Percentiles rank a stretch among this genome's conserved stretches.
Evolutionary conservation across 306 rosid species (phyloP).

Genomic region (Arachis stenosperma): DNA sequence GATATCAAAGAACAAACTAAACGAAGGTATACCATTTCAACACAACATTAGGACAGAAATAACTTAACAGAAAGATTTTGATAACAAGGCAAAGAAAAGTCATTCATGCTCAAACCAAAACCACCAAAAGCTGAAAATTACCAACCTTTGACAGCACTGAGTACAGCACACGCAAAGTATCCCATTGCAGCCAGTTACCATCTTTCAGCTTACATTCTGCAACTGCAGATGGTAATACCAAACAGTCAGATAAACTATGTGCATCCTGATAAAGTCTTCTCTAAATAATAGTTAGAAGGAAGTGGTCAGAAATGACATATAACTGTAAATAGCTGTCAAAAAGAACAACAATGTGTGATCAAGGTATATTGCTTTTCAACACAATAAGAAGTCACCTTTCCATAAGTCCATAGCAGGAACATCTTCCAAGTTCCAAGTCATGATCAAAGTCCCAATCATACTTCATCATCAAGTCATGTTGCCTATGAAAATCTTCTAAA

Average conservation of each 20-base stretch:
- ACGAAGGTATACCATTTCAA: slow-evolving; percentile 3
- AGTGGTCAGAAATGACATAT: not conserved
- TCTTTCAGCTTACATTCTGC: slow-evolving; percentile 78
- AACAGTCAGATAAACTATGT: slow-evolving; percentile 28
- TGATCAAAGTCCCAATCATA: slow-evolving; percentile 98
- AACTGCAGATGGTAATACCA: slow-evolving; percentile 60
- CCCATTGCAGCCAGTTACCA: slow-evolving; percentile 94
- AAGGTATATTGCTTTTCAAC: slow-evolving; percentile 42
- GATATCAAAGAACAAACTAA: slow-evolving; percentile 10
- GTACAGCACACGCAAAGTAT: slow-evolving; percentile 97
- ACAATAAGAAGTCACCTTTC: slow-evolving; percentile 89
- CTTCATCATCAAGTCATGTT: slow-evolving; percentile 90
- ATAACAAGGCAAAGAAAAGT: slow-evolving; percentile 27
- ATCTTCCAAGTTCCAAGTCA: slow-evolving; percentile 82
- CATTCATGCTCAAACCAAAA: slow-evolving; percentile 24
- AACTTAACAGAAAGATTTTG: not conserved
- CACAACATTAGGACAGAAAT: slow-evolving; percentile 21
- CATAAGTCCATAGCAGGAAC: slow-evolving; percentile 66
- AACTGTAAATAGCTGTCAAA: slow-evolving; percentile 12
- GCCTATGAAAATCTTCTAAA: slow-evolving; percentile 91
- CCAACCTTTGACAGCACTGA: slow-evolving; percentile 83
- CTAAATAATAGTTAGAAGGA: slow-evolving; percentile 26
- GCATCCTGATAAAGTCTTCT: slow-evolving; percentile 24
- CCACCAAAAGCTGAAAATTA: slow-evolving; percentile 41
- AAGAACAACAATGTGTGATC: slow-evolving; percentile 28